Evolutionary conservation across 2,329 filamentous ascomycete species (phyloP).

Genomic region (Trichophyton equinum): DNA sequence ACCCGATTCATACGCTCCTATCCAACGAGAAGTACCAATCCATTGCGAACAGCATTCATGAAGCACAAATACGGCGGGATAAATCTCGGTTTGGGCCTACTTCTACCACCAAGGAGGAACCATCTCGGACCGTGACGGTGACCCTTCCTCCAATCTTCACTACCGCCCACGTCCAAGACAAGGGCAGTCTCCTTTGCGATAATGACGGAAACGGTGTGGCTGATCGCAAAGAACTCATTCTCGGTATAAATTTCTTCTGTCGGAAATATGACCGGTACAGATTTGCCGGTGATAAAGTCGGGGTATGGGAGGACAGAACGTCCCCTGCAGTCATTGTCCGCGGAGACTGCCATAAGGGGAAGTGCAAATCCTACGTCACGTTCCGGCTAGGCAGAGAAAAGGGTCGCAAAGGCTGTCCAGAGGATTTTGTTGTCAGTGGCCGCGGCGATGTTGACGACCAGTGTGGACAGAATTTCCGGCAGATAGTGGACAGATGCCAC

Average conservation of each 20-base stretch:
- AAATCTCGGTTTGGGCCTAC: not conserved
- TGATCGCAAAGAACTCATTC: not conserved
- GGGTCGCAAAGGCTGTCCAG: not conserved
- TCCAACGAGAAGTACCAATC: not conserved
- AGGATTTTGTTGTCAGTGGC: not conserved
- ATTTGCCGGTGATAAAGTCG: not conserved
- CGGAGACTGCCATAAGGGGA: not conserved
- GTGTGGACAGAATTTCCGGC: not conserved
- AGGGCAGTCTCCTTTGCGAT: not conserved
- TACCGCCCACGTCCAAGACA: not conserved
- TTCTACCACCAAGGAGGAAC: not conserved
- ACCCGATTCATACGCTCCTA: not conserved
- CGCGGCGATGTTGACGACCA: not conserved
- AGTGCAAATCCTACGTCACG: not conserved
- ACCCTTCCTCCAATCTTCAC: not conserved
- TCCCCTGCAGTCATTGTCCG: not conserved
- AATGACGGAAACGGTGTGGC: not conserved
- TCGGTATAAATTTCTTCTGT: not conserved
- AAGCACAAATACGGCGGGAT: not conserved
- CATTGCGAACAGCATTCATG: not conserved
- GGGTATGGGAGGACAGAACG: too few relatives aligned
- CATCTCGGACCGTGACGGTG: not conserved
- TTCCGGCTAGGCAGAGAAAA: not conserved
- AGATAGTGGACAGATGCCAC: not conserved
- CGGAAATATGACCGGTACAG: not conserved